Evolutionary conservation across 2,329 filamentous ascomycete genomes (phyloP).

Genomic region (Plenodomus lindquistii): DNA sequence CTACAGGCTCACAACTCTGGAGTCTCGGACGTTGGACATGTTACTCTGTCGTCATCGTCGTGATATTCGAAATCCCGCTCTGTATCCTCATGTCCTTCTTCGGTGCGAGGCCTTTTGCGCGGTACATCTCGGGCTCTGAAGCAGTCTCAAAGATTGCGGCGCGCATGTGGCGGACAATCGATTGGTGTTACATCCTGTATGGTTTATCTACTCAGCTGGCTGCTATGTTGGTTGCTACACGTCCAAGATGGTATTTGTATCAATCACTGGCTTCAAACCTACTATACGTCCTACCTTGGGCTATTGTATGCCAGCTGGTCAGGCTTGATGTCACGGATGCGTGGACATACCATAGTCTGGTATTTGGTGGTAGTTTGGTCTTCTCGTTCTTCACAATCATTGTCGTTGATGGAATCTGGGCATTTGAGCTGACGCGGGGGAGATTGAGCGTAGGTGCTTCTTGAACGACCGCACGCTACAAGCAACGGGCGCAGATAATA

Average conservation of each 20-base stretch:
- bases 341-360: conserved; percentile 68
- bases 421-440: conserved; percentile 49
- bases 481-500: too few species aligned
- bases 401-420: conserved; percentile 57
- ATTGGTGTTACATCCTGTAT: conserved; percentile 71
- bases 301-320: conserved; percentile 58
- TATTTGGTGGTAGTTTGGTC: conserved; percentile 70
- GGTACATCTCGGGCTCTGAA: conserved; percentile 62
- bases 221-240: conserved; percentile 65
- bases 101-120: conserved; percentile 64
- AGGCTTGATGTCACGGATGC: conserved; percentile 54
- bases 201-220: conserved; percentile 68
- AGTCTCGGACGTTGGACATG: conserved; percentile 58
- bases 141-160: conserved; percentile 63
- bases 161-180: conserved; percentile 64
- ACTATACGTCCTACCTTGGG: conserved; percentile 71
- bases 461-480: too few species aligned
- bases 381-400: conserved; percentile 65
- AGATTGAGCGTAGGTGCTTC: conserved; percentile 1
- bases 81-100: conserved; percentile 65
- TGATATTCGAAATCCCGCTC: conserved; percentile 64
- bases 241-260: conserved; percentile 68
- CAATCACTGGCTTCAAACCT: conserved; percentile 70
- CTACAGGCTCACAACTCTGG: conserved; percentile 36
- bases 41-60: conserved; percentile 56